These are phyloP conservation scores for Aquilaria agallochum DNA, from an alignment of 441 rosid genomes.

Conservation along the genomic window DNA sequence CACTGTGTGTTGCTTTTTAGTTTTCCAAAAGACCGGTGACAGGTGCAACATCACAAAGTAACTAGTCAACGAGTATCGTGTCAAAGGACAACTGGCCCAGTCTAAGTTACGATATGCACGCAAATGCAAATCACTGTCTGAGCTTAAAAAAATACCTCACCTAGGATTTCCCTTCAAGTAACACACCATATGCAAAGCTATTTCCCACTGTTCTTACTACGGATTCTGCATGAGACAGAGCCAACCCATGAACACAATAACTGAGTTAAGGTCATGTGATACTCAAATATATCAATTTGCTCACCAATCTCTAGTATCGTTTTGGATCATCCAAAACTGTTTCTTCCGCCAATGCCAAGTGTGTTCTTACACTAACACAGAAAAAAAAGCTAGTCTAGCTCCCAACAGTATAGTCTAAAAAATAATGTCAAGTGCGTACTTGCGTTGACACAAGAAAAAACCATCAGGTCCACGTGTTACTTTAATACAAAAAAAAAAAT, in stretches of 20 bases:
- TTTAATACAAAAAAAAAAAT: not conserved
- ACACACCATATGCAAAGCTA: not conserved
- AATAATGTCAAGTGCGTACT: conserved; percentile 13
- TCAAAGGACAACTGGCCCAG: conserved; percentile 1
- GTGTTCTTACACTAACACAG: not conserved
- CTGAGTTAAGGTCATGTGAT: not conserved
- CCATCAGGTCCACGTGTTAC: too few relatives aligned
- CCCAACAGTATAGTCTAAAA: not conserved
- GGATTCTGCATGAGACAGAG: conserved; percentile 15
- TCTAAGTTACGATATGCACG: conserved; percentile 9
- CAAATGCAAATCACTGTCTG: not conserved
- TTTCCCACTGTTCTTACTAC: conserved; percentile 2
- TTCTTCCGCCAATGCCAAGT: not conserved
- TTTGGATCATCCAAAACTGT: not conserved
- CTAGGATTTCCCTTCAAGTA: conserved; percentile 5
- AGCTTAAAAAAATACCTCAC: conserved; percentile 1
- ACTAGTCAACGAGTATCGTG: not conserved
- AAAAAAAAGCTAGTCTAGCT: not conserved
- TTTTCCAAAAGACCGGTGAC: not conserved
- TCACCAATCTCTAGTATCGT: conserved; percentile 1
- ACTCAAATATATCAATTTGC: conserved; percentile 2
- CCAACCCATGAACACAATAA: conserved; percentile 3
- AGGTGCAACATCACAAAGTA: not conserved
- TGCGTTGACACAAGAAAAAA: not conserved
- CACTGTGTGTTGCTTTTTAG: conserved; percentile 6